These are phyloP conservation scores for Ambrosia artemisiifolia DNA, from an alignment of 129 eudicot species.

Conservation along the genomic window DNA sequence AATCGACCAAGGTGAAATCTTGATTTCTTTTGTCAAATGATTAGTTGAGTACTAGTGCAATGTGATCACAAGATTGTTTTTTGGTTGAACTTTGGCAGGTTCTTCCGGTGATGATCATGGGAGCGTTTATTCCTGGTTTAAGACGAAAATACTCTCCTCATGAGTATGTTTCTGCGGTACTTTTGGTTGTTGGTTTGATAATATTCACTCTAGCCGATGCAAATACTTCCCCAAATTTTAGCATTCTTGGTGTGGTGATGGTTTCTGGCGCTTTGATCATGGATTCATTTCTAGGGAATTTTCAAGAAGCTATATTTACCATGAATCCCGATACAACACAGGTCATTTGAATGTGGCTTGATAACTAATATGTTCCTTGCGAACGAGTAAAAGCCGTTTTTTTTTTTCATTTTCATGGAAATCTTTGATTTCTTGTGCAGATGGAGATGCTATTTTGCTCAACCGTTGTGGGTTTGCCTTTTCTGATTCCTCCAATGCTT, in stretches of 20 bases:
- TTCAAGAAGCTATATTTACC: slow-evolving; percentile 93
- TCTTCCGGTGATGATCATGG: slow-evolving; percentile 94
- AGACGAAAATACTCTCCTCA: slow-evolving; percentile 82
- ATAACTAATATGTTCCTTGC: background rate
- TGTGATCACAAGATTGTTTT: background rate
- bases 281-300: slow-evolving; percentile 87
- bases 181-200: slow-evolving; percentile 71
- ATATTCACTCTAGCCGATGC: slow-evolving; percentile 94
- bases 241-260: slow-evolving; percentile 85
- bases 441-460: slow-evolving; percentile 98
- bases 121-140: slow-evolving; percentile 88
- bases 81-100: slow-evolving; percentile 42
- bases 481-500: slow-evolving; percentile 95
- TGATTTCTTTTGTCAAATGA: background rate
- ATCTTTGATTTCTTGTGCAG: slow-evolving; percentile 37
- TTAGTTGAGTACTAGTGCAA: background rate
- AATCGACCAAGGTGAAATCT: slow-evolving; percentile 78
- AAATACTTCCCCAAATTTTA: slow-evolving; percentile 84
- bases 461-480: slow-evolving; percentile 87
- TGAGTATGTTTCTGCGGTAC: slow-evolving; percentile 77
- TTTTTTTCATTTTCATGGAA: background rate
- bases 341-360: slow-evolving; percentile 36
- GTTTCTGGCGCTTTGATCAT: slow-evolving; percentile 79
- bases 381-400: slow-evolving; percentile 10
- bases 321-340: slow-evolving; percentile 89